Conservation (phyloP, 164 flowering plant genomes). For the Pachysandra terminalis region DNA sequence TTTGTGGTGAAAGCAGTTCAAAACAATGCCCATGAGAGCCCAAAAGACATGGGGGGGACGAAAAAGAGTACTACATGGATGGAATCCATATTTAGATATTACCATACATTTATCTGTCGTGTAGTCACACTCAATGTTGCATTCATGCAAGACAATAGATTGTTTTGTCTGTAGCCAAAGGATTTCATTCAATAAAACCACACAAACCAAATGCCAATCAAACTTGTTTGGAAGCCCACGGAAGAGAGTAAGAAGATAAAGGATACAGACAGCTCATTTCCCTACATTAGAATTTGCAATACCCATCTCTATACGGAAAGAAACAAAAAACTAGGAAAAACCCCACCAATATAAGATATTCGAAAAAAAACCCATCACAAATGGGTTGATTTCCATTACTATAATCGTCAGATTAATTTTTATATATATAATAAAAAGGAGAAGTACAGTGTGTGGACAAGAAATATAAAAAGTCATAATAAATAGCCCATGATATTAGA, state of each 20-base stretch:
- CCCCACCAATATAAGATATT: conserved; percentile 11
- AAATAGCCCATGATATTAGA: conserved; percentile 18
- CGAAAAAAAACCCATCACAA: not conserved
- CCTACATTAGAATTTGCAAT: conserved; percentile 14
- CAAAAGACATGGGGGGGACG: conserved; percentile 20
- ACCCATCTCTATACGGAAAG: conserved; percentile 34
- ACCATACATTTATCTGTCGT: conserved; percentile 27
- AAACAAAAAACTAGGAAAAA: conserved; percentile 2
- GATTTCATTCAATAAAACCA: conserved; percentile 14
- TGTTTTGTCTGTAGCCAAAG: conserved; percentile 34
- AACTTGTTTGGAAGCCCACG: conserved; percentile 15
- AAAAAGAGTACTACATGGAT: conserved; percentile 23
- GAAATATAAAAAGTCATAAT: conserved; percentile 15
- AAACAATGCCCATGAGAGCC: not conserved
- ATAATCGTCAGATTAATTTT: not conserved
- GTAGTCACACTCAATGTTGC: conserved; percentile 55
- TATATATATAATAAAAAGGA: conserved; percentile 3
- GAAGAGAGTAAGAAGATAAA: not conserved
- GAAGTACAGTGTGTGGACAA: conserved; percentile 14
- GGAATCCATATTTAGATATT: conserved; percentile 38
- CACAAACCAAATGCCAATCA: conserved; percentile 19
- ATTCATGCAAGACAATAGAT: conserved; percentile 64
- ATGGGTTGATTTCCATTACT: conserved; percentile 4
- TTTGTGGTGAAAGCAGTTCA: not conserved
- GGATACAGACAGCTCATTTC: conserved; percentile 40